Conservation (phyloP, 1,139 yeast species). For the Meyerozyma elateridarum region DNA sequence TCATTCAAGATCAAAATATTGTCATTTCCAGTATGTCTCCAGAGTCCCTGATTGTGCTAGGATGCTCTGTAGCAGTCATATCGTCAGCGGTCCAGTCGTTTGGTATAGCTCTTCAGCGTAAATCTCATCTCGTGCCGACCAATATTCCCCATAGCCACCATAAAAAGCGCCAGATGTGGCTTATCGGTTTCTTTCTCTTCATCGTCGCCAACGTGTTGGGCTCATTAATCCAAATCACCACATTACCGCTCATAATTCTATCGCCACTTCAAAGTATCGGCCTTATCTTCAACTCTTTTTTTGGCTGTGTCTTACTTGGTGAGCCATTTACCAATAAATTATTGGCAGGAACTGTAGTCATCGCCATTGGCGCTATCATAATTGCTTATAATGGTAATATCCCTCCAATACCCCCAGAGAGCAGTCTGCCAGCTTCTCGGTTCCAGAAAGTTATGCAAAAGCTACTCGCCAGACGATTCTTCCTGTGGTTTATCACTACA, state of each 20-base stretch:
- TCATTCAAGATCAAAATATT: too few relatives aligned
- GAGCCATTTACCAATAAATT: slow-evolving; percentile 63
- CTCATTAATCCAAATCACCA: slow-evolving; percentile 76
- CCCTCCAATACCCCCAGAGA: slow-evolving; percentile 15
- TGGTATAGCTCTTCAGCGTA: slow-evolving; percentile 80
- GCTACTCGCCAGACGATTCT: slow-evolving; percentile 24
- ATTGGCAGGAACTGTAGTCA: slow-evolving; percentile 60
- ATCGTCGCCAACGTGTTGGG: slow-evolving; percentile 75
- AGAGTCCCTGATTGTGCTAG: slow-evolving; percentile 38
- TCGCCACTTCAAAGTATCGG: slow-evolving; percentile 88
- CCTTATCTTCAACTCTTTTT: slow-evolving; percentile 69
- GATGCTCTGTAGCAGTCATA: slow-evolving; percentile 70
- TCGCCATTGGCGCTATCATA: slow-evolving; percentile 71
- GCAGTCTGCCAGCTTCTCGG: slow-evolving; percentile 19
- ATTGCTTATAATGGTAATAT: slow-evolving; percentile 67
- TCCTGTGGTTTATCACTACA: slow-evolving; percentile 37
- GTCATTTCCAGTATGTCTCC: slow-evolving; percentile 1
- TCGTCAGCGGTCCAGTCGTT: slow-evolving; percentile 81
- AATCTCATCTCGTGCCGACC: slow-evolving; percentile 53
- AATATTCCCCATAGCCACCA: slow-evolving; percentile 26
- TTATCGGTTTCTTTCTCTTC: slow-evolving; percentile 67
- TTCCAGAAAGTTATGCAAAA: slow-evolving; percentile 25
- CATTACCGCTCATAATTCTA: slow-evolving; percentile 73
- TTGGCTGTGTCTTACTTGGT: slow-evolving; percentile 64
- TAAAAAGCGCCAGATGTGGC: slow-evolving; percentile 66